These are phyloP conservation scores for Aphanomyces invadans DNA, from an alignment of 352 stramenopile species.

Conservation along the genomic window DNA sequence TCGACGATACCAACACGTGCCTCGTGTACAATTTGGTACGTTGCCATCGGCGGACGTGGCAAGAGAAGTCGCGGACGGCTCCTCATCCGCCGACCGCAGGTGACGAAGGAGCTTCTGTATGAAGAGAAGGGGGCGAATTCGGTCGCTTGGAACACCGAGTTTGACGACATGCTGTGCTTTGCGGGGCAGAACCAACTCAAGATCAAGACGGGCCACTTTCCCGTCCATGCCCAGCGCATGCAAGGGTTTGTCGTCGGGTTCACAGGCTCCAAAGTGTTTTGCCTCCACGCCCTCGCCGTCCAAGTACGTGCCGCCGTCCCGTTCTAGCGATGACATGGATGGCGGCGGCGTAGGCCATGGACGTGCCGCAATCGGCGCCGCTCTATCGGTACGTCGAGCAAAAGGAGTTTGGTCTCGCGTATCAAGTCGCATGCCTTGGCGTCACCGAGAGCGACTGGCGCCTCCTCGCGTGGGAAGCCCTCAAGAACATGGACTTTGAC, in stretches of 20 bases:
- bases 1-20: slow-evolving; percentile 85
- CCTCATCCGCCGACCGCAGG: too few relatives aligned
- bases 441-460: slow-evolving; percentile 90
- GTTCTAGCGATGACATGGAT: not conserved
- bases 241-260: slow-evolving; percentile 91
- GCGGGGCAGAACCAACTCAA: slow-evolving; percentile 79
- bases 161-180: slow-evolving; percentile 93
- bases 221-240: slow-evolving; percentile 84
- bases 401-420: slow-evolving; percentile 82
- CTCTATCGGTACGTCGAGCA: slow-evolving; percentile 88
- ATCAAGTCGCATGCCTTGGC: slow-evolving; percentile 88
- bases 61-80: too few relatives aligned
- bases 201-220: slow-evolving; percentile 87
- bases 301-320: not conserved
- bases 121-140: slow-evolving; percentile 79
- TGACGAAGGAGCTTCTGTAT: slow-evolving; percentile 86
- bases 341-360: slow-evolving; percentile 72
- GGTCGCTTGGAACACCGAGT: slow-evolving; percentile 91
- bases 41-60: too few relatives aligned
- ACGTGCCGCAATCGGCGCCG: slow-evolving; percentile 84
- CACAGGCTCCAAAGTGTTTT: slow-evolving; percentile 89
- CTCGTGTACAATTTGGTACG: slow-evolving; percentile 83
- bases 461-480: slow-evolving; percentile 76
- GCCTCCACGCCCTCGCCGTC: slow-evolving; percentile 76
- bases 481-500: slow-evolving; percentile 74